Conservation (phyloP, 306 rosid genomes). For the Vigna reflexopilosa region DNA sequence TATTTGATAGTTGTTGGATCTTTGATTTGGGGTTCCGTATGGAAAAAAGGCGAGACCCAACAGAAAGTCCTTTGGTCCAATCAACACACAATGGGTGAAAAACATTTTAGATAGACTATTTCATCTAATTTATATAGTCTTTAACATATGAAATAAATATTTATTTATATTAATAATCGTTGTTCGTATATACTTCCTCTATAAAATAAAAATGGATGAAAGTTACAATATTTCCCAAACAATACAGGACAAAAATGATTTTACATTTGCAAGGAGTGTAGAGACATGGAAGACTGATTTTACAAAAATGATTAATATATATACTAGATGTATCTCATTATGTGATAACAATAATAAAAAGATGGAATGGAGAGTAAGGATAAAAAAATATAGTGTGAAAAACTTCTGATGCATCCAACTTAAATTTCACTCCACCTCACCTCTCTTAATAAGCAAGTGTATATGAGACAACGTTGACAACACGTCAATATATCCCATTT, state of each 20-base stretch:
- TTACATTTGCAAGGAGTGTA: background rate
- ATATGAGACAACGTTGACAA: background rate
- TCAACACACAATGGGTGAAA: background rate
- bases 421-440: background rate
- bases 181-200: background rate
- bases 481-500: background rate
- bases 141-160: background rate
- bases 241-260: background rate
- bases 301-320: too few relatives aligned
- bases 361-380: too few relatives aligned
- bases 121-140: background rate
- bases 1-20: too few relatives aligned
- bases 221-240: background rate
- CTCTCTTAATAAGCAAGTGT: background rate
- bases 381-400: too few relatives aligned
- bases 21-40: background rate
- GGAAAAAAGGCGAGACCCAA: background rate
- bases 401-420: background rate
- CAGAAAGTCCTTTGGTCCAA: background rate
- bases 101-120: background rate
- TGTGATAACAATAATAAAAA: too few relatives aligned
- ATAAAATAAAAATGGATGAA: background rate
- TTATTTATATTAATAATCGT: background rate
- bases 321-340: too few relatives aligned
- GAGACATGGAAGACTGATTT: too few relatives aligned